Evolutionary conservation across 2,329 filamentous ascomycete genomes (phyloP), one percentile per base, ranked within the genome.

Genomic region (Biscogniauxia mediterranea): DNA sequence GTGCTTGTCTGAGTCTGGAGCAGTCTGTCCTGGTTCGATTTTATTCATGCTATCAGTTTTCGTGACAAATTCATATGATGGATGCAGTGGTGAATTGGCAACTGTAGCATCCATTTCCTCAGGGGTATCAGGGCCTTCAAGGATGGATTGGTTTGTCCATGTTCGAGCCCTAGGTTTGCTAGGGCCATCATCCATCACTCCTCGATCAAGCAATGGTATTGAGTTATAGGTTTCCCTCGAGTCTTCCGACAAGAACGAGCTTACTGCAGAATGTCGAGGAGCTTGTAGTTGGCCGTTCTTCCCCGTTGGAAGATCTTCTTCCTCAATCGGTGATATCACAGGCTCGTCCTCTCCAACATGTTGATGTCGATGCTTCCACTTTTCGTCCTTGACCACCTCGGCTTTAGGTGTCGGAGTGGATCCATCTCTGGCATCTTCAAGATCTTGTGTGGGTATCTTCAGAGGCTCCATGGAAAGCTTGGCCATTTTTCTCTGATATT

Each of bases 181-280:
- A 7, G 70, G 75, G 1, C 74, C 80, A 63, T 85, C 82, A 51
- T 86, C 83, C 0, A 80, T 81, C 28, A 82, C 71, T 2, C 84
- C 90, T 55, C 90, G 85, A 63, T 94, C 89, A 13, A 96, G 81
- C 7, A 95, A 81, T 3, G 92, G 91, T 38, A 89, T 87, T 0
- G 91, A 93, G 49, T 85, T 89, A 71, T 92, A 93, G 0, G 91
- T 94, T 55, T 89, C 87, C 26, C 86, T 83, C 0, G 91, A 93
- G 59, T 84, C 85, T 15, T 85, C 83, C 0, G 85, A 85, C 3
- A 85, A 64, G 66, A 84, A 81, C 0, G 83, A 85, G 49, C 72
- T 76, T 1, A 75, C 74, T 21, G 77, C 78, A 1, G 76, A 77
- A 4, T 65, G n/a, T 68, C 65, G 59, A 64, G 70, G 42, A 61